These are phyloP conservation scores for Xylariales sp. DNA, from an alignment of 2,329 filamentous ascomycete species.

Conservation along the genomic window DNA sequence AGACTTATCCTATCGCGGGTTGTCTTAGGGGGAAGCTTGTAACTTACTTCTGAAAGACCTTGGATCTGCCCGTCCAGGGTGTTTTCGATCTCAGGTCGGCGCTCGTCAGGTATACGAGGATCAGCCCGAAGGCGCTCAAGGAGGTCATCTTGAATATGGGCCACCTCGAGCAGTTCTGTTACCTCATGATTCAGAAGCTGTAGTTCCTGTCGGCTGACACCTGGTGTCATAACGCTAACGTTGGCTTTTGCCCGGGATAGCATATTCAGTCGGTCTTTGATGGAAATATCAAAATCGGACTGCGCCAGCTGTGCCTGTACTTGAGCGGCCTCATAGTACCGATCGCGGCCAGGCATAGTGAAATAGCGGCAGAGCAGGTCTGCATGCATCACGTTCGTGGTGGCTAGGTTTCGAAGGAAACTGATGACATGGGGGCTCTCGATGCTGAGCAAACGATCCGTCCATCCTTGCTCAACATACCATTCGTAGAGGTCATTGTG, in stretches of 20 bases:
- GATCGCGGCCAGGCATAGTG: conserved; percentile 73
- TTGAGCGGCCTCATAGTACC: conserved; percentile 81
- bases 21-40: too few relatives aligned
- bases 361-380: conserved; percentile 93
- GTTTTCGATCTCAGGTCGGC: conserved; percentile 58
- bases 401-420: conserved; percentile 76
- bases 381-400: conserved; percentile 69
- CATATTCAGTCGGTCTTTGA: conserved; percentile 84
- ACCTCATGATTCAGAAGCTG: conserved; percentile 84
- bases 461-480: conserved; percentile 85
- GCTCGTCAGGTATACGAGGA: conserved; percentile 59
- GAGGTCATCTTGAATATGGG: conserved; percentile 91
- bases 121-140: conserved; percentile 75
- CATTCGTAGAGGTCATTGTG: conserved; percentile 96
- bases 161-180: conserved; percentile 81
- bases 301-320: conserved; percentile 82
- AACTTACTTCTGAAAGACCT: conserved; percentile 68
- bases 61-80: conserved; percentile 76
- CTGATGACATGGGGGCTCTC: conserved; percentile 81
- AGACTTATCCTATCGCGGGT: too few relatives aligned
- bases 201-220: conserved; percentile 73
- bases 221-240: conserved; percentile 75
- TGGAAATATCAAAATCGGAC: conserved; percentile 72
- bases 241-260: conserved; percentile 90
- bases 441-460: conserved; percentile 78